phyloP scores from a whole-genome alignment of 2,329 filamentous ascomycete species.

The Cordyceps tenuipes region DNA sequence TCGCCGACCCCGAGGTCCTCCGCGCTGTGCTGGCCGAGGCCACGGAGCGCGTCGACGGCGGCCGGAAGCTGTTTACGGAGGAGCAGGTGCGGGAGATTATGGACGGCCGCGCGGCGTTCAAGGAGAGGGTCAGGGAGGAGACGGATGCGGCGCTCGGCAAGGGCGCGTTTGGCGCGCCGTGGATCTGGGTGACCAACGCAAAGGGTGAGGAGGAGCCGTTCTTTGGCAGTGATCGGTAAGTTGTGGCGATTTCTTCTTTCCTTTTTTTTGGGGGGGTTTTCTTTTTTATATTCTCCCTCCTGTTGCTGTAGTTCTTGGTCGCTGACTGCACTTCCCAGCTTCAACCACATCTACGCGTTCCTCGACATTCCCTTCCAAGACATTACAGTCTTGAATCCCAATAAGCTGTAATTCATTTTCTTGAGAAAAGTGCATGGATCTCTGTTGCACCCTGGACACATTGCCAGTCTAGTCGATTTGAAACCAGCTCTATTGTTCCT shows the following conservation, averaged over 20 bases:
- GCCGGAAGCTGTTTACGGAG: slow-evolving; percentile 35
- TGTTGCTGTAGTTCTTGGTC: too few species aligned
- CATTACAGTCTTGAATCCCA: slow-evolving; percentile 29
- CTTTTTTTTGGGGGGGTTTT: too few species aligned
- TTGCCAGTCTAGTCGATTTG: background rate
- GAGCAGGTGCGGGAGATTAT: slow-evolving; percentile 50
- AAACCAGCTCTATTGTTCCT: too few species aligned
- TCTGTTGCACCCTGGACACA: background rate
- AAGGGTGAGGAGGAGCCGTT: slow-evolving; percentile 57
- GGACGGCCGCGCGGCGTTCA: slow-evolving; percentile 38
- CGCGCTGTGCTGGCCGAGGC: slow-evolving; percentile 26
- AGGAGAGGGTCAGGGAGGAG: slow-evolving; percentile 39
- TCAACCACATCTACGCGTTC: slow-evolving; percentile 60
- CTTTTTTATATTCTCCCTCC: too few species aligned
- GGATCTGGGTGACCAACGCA: slow-evolving; percentile 58
- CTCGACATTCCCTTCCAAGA: slow-evolving; percentile 53
- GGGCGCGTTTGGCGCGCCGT: slow-evolving; percentile 71
- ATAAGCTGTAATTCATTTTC: background rate
- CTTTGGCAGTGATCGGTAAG: slow-evolving; percentile 65
- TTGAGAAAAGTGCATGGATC: background rate
- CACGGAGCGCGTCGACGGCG: slow-evolving; percentile 19
- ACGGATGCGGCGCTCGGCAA: slow-evolving; percentile 54
- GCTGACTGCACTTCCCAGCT: slow-evolving; percentile 36
- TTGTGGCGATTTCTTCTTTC: background rate
- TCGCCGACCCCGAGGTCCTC: slow-evolving; percentile 51